These are phyloP conservation scores for Paraleonurus japonicus DNA, from an alignment of 257 asterid species.

Conservation along the genomic window DNA sequence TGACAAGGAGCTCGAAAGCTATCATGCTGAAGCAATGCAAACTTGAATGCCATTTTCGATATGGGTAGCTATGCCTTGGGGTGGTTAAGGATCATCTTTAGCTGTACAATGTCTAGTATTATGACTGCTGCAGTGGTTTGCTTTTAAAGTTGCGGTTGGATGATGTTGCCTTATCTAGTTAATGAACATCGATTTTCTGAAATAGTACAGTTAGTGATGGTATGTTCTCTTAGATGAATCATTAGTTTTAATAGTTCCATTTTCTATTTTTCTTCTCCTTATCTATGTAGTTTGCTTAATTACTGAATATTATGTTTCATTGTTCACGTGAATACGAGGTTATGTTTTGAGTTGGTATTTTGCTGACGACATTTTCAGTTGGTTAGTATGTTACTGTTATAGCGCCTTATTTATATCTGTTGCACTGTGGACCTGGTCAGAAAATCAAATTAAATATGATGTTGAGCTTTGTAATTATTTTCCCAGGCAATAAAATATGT, in stretches of 20 bases:
- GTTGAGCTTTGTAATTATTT: too few relatives aligned
- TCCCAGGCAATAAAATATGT: too few relatives aligned
- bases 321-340: not conserved
- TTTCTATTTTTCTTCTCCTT: not conserved
- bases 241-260: not conserved
- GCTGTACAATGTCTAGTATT: conserved; percentile 16
- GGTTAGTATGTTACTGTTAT: not conserved
- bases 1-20: conserved; percentile 83
- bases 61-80: not conserved
- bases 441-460: too few relatives aligned
- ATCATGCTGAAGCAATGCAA: conserved; percentile 81
- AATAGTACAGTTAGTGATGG: conserved; percentile 3
- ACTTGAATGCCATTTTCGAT: conserved; percentile 15
- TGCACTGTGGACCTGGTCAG: too few relatives aligned
- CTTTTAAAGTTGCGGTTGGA: not conserved
- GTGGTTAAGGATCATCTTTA: not conserved
- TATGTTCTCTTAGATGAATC: not conserved
- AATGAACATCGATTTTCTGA: not conserved
- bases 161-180: not conserved
- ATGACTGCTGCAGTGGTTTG: not conserved
- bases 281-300: not conserved
- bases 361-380: not conserved
- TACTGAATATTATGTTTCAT: not conserved
- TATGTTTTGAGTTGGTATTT: not conserved
- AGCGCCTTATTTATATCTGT: not conserved